A percentile compares a stretch with the other conserved stretches of the same genome.
Conservation (phyloP, 208 protist species). For the Crithidia fasciculata region DNA sequence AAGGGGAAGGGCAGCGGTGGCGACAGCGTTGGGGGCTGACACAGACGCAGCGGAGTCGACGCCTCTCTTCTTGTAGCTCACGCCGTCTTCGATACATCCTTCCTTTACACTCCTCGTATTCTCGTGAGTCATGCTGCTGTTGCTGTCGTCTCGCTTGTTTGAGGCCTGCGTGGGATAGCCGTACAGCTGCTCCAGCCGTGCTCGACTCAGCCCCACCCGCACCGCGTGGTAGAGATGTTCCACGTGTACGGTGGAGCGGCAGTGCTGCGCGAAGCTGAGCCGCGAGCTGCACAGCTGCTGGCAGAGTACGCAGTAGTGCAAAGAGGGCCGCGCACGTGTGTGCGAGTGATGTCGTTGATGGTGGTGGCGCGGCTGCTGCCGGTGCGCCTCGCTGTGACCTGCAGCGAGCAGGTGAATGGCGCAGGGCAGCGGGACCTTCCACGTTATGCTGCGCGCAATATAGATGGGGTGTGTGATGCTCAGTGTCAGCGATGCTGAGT, state of each 20-base stretch:
- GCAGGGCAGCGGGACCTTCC: slow-evolving; percentile 56
- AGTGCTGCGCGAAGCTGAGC: slow-evolving; percentile 39
- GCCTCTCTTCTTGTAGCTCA: too few relatives aligned
- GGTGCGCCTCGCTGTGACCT: too few relatives aligned
- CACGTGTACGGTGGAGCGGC: slow-evolving; percentile 47
- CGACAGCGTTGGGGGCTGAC: not conserved
- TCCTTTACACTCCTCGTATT: not conserved
- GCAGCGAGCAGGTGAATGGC: not conserved
- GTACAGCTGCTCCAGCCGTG: slow-evolving; percentile 19
- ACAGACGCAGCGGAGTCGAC: not conserved
- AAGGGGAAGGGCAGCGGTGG: slow-evolving; percentile 11
- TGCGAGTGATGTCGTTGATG: not conserved
- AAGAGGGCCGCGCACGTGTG: not conserved
- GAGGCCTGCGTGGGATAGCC: not conserved
- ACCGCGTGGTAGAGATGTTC: slow-evolving; percentile 55
- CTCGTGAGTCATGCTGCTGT: not conserved
- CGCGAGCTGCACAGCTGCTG: slow-evolving; percentile 33
- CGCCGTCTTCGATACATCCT: not conserved
- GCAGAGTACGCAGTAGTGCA: slow-evolving; percentile 66
- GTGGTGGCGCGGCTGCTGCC: too few relatives aligned
- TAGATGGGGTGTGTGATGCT: slow-evolving; percentile 54
- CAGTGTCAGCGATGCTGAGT: slow-evolving; percentile 20
- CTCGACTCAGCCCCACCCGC: slow-evolving; percentile 27
- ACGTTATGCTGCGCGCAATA: slow-evolving; percentile 58
- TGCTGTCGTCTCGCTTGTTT: not conserved